A percentile compares a stretch with the other conserved stretches of the same genome.
These are phyloP conservation scores for Lactarius psammicola DNA, from an alignment of 768 basidiomycete species.

Conservation along the genomic window DNA sequence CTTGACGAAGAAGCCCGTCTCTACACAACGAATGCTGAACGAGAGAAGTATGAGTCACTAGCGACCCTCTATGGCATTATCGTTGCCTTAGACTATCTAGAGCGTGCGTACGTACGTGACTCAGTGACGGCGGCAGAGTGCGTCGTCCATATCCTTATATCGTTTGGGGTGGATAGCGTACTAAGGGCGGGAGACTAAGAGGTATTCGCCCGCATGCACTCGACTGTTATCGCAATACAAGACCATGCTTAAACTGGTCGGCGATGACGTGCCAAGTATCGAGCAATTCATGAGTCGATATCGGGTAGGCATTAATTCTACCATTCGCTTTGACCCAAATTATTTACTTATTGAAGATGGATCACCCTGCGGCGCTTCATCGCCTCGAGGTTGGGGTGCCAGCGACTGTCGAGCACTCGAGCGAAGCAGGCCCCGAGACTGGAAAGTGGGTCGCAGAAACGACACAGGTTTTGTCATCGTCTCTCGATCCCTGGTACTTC, in stretches of 20 bases:
- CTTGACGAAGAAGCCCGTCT: conserved; percentile 93
- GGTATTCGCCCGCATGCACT: conserved; percentile 96
- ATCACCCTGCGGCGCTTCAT: conserved; percentile 89
- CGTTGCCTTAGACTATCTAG: conserved; percentile 89
- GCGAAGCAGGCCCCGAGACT: conserved; percentile 88
- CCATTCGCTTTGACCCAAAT: background rate
- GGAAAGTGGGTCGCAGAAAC: conserved; percentile 98
- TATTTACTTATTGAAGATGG: conserved; percentile 58
- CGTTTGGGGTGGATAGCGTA: conserved; percentile 31
- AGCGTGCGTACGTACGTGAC: conserved; percentile 93
- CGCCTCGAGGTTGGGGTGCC: conserved; percentile 90
- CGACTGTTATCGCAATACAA: conserved; percentile 95
- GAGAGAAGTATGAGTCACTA: conserved; percentile 84
- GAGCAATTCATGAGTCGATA: conserved; percentile 92
- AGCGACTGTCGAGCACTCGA: conserved; percentile 94
- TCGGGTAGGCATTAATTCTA: conserved; percentile 38
- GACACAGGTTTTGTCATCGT: conserved; percentile 66
- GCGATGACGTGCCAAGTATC: conserved; percentile 79
- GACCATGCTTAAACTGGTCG: conserved; percentile 93
- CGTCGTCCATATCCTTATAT: conserved; percentile 37
- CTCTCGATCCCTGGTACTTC: background rate
- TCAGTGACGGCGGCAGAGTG: conserved; percentile 88
- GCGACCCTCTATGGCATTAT: conserved; percentile 92
- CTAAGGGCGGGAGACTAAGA: conserved; percentile 44
- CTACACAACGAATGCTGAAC: conserved; percentile 81